Percentiles rank a stretch among this genome's conserved stretches.
Evolutionary conservation across 73 alveolate species (phyloP).

Genomic region (Tetrahymena borealis): DNA sequence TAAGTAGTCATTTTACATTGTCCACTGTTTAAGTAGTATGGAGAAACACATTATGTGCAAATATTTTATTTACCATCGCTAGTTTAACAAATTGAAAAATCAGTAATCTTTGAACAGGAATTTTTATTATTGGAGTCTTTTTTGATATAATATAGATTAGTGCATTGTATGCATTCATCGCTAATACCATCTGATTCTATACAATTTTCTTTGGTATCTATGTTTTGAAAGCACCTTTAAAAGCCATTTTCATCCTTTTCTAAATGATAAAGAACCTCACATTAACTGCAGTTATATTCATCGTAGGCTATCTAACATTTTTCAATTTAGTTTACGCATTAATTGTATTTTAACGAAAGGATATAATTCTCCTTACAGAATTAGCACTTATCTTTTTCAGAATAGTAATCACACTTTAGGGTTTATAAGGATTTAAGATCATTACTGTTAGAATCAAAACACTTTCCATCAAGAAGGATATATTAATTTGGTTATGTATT

Average conservation of each 20-base stretch:
- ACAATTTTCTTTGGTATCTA: too few relatives aligned
- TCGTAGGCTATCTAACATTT: neutral
- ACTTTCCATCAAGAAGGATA: neutral
- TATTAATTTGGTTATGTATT: neutral
- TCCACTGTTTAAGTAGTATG: too few relatives aligned
- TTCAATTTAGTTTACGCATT: neutral
- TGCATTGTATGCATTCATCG: neutral
- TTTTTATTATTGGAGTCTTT: neutral
- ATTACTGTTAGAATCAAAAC: neutral
- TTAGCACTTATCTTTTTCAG: neutral
- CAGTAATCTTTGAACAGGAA: neutral
- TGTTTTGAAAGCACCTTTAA: neutral
- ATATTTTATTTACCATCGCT: neutral
- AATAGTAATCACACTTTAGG: neutral
- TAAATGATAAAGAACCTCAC: neutral
- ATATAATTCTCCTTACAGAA: neutral
- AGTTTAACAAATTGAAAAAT: neutral
- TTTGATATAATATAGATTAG: neutral
- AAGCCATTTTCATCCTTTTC: neutral
- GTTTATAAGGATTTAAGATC: neutral
- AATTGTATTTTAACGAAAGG: neutral
- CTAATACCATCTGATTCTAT: neutral
- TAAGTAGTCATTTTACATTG: too few relatives aligned
- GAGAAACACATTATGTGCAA: too few relatives aligned
- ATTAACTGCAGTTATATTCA: neutral